Evolutionary conservation across 208 protist genomes (phyloP).

Genomic region (Phytomonas sp.): DNA sequence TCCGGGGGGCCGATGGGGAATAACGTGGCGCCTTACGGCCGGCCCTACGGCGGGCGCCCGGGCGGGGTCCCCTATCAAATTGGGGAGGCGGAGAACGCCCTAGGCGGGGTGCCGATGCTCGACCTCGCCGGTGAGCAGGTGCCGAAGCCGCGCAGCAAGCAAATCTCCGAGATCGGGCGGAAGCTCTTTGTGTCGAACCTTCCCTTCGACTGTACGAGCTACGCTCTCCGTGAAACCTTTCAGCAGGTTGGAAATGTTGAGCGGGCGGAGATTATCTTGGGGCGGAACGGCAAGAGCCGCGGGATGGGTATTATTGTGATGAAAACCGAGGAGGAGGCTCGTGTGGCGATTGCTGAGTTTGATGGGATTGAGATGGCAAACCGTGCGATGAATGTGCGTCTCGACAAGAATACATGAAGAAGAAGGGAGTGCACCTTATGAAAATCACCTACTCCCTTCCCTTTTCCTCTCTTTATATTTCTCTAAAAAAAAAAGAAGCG

Average conservation of each 20-base stretch:
- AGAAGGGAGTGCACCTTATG: neutral
- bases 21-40: slow-evolving; percentile 7
- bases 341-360: slow-evolving; percentile 71
- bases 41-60: slow-evolving; percentile 11
- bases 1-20: neutral
- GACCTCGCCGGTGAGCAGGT: slow-evolving; percentile 29
- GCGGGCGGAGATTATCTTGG: slow-evolving; percentile 66
- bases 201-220: slow-evolving; percentile 71
- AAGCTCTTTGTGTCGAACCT: slow-evolving; percentile 78
- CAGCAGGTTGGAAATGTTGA: slow-evolving; percentile 73
- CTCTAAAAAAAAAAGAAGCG: slow-evolving; percentile 7
- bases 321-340: slow-evolving; percentile 55
- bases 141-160: slow-evolving; percentile 76
- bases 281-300: slow-evolving; percentile 59
- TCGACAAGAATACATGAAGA: slow-evolving; percentile 45
- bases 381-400: slow-evolving; percentile 71
- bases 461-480: slow-evolving; percentile 9
- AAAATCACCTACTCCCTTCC: neutral
- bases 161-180: slow-evolving; percentile 51
- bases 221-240: slow-evolving; percentile 66
- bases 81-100: slow-evolving; percentile 9
- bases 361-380: slow-evolving; percentile 81
- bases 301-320: slow-evolving; percentile 77
- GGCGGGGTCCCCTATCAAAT: slow-evolving; percentile 16
- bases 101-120: slow-evolving; percentile 11